Conservation (phyloP, 1,284 basidiomycete genomes). For the Pseudomicrostroma phylloplanum region DNA sequence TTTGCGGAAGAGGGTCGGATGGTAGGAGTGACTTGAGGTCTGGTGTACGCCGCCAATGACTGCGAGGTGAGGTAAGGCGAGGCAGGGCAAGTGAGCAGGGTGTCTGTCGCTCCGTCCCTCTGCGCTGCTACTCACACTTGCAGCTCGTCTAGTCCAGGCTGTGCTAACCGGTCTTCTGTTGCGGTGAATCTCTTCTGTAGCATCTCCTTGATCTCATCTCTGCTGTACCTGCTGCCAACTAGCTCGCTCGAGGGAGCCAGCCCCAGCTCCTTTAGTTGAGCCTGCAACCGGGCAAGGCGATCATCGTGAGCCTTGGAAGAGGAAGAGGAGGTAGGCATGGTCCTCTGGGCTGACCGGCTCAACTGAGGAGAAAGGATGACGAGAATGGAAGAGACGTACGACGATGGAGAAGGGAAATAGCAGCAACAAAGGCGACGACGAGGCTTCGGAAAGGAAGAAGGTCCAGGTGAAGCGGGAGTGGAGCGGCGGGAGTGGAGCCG, state of each 20-base stretch:
- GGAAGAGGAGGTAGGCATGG: neutral
- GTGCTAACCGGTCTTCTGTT: neutral
- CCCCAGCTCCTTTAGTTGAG: neutral
- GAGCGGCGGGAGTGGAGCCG: no score
- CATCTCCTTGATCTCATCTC: neutral
- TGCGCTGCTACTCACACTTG: slow-evolving; percentile 5
- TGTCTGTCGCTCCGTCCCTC: no score
- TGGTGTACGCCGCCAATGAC: slow-evolving; percentile 11
- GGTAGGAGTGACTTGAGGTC: slow-evolving; percentile 8
- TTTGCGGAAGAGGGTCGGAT: slow-evolving; percentile 5
- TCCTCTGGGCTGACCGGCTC: neutral
- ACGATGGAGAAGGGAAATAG: no score
- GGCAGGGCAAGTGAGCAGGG: no score
- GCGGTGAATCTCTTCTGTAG: neutral
- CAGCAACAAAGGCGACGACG: no score
- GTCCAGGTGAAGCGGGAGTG: no score
- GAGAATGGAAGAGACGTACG: no score
- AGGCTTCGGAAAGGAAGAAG: no score
- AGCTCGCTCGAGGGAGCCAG: slow-evolving; percentile 1
- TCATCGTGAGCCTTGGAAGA: neutral
- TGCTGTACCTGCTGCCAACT: no score
- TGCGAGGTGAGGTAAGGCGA: neutral
- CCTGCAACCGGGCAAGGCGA: neutral
- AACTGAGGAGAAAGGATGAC: no score
- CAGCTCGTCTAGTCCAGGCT: neutral